A percentile compares a stretch with the other conserved stretches of the same genome.
phyloP scores from a whole-genome alignment of 2,329 filamentous ascomycete genomes.

The Clarireedia hainanense region DNA sequence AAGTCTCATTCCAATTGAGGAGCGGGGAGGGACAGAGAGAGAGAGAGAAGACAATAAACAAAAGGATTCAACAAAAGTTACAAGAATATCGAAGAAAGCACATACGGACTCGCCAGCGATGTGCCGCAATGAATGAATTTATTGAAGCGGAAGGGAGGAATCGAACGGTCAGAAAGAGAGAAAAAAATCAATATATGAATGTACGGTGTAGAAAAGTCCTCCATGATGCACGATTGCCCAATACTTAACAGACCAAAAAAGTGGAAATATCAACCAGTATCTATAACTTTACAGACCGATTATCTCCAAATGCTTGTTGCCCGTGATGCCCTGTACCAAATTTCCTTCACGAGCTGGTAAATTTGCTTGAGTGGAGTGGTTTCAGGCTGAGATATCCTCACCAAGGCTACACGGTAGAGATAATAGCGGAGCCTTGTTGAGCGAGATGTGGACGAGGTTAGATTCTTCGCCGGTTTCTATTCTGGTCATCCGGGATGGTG shows the following conservation, averaged over 20 bases:
- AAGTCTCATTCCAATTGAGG: neutral
- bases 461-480: neutral
- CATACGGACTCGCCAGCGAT: conserved; percentile 21
- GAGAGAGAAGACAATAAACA: conserved; percentile 7
- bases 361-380: conserved; percentile 2
- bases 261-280: neutral
- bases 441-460: neutral
- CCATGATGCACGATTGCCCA: neutral
- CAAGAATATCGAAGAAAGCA: conserved; percentile 10
- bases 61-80: conserved; percentile 10
- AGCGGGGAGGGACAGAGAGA: neutral
- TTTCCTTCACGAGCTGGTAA: neutral
- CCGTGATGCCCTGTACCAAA: neutral
- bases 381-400: conserved; percentile 3
- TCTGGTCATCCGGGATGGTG: neutral
- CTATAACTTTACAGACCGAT: neutral
- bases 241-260: conserved; percentile 8
- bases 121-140: conserved; percentile 11
- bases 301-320: neutral
- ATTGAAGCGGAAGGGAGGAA: conserved; percentile 8
- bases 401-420: neutral
- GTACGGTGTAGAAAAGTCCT: neutral
- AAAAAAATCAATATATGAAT: conserved; percentile 4
- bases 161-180: neutral
- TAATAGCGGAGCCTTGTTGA: conserved; percentile 13